Evolutionary conservation across 1,284 basidiomycete genomes (phyloP).

Genomic region (Vanrija humicola): DNA sequence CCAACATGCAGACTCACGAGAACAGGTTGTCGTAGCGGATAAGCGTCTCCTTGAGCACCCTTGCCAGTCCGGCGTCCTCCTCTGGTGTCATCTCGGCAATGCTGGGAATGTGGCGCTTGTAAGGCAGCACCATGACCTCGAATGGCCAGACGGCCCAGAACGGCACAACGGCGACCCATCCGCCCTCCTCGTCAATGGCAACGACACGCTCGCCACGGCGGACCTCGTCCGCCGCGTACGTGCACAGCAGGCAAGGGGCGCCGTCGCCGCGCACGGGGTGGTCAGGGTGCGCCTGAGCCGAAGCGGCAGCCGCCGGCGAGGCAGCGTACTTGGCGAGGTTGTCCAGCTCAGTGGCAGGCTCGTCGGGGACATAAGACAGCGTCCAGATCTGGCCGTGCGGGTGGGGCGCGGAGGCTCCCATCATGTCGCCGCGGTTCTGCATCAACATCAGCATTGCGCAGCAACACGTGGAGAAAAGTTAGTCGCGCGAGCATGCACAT

Average conservation of each 20-base stretch:
- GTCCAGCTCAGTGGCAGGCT: constrained; percentile 63
- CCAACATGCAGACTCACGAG: constrained; percentile 46
- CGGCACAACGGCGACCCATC: constrained; percentile 85
- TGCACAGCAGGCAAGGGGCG: constrained; percentile 72
- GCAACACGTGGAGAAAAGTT: neutral
- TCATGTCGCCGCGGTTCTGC: constrained; percentile 89
- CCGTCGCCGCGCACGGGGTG: constrained; percentile 50
- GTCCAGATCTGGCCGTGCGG: constrained; percentile 94
- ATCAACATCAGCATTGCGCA: neutral
- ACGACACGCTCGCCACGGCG: constrained; percentile 63
- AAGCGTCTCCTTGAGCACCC: constrained; percentile 63
- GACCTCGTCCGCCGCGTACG: constrained; percentile 74
- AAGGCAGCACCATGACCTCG: constrained; percentile 78
- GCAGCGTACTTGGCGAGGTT: constrained; percentile 59
- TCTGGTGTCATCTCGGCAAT: constrained; percentile 59
- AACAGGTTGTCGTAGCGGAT: constrained; percentile 82
- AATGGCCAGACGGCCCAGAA: constrained; percentile 98
- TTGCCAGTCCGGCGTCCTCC: constrained; percentile 64
- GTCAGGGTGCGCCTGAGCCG: constrained; percentile 14
- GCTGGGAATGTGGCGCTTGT: constrained; percentile 70
- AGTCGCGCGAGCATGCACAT: too few relatives aligned
- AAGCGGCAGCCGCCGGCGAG: constrained; percentile 30
- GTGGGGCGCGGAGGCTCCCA: constrained; percentile 96
- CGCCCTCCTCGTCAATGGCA: constrained; percentile 58
- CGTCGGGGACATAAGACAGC: constrained; percentile 66